Percentiles rank a stretch among this genome's conserved stretches.
These are phyloP conservation scores for Phytopythium aichiense DNA, from an alignment of 352 stramenopile genomes.

Conservation along the genomic window DNA sequence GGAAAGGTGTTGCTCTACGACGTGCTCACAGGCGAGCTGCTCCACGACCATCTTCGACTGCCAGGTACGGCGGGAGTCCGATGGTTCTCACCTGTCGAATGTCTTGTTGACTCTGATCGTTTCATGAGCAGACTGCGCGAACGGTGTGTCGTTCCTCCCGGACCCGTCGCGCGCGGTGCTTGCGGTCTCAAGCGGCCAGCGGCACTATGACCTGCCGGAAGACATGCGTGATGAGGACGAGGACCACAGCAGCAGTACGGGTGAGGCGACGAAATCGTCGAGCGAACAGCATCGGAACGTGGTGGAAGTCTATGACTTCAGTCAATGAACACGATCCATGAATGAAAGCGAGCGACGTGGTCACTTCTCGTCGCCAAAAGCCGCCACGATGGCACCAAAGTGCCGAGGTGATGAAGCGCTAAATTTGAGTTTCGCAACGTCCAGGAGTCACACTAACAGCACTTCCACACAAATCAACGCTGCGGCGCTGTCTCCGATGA, in stretches of 20 bases:
- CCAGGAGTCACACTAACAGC: background rate
- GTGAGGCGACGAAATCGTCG: background rate
- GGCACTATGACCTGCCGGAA: slow-evolving; percentile 56
- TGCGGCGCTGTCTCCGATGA: background rate
- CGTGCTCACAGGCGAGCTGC: slow-evolving; percentile 37
- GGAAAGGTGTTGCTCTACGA: slow-evolving; percentile 58
- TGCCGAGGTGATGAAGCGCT: background rate
- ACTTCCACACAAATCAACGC: background rate
- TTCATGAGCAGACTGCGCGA: slow-evolving; percentile 39
- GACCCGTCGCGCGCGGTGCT: slow-evolving; percentile 33
- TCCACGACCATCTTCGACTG: slow-evolving; percentile 42
- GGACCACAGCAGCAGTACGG: slow-evolving; percentile 3
- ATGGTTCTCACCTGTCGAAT: too few relatives aligned
- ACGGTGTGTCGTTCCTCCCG: slow-evolving; percentile 78
- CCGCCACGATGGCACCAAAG: background rate
- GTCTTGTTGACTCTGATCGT: background rate
- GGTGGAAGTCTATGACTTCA: slow-evolving; percentile 45
- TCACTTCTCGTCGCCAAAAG: background rate
- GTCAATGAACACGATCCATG: background rate
- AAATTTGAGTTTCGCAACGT: background rate
- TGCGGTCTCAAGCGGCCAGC: slow-evolving; percentile 59
- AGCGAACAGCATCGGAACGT: slow-evolving; percentile 17
- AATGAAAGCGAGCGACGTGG: background rate
- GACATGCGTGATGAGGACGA: slow-evolving; percentile 52
- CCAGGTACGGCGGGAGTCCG: slow-evolving; percentile 8